Evolutionary conservation across 495 filamentous ascomycete species (phyloP), one percentile per base, ranked within the genome.

Genomic region (Extremus antarcticus): DNA sequence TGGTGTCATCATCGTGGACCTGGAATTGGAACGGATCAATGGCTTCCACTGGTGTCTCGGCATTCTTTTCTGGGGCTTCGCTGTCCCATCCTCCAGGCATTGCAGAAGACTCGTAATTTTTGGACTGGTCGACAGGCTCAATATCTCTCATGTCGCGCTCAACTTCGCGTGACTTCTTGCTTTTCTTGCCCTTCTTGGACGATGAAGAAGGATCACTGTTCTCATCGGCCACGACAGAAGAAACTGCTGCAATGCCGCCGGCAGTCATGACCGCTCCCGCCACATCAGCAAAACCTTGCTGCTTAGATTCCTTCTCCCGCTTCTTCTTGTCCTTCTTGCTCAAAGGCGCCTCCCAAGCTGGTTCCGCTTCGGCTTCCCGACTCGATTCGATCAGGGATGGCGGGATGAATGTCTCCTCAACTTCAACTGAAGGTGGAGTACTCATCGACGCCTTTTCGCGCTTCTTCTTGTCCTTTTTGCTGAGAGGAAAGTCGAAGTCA

Each of bases 401-500:
- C n/a, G 47, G 23, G 2, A 7, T n/a, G 15, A 45, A 7, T 38
- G 19, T 2, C 22, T 32, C 29, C 23, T 21, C 15, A 17, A 38
- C 16, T 16, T 7, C n/a, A 21, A n/a, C 15, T 8, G 41, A 7
- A 3, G 19, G 19, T 45, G 41, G 41, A 7, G 38, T n/a, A 51
- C 59, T 17, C 35, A 11, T 47, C 25, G 17, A 43, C 9, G 41
- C 39, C 32, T 47, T 50, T 13, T 51, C 29, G 13, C 49, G 49
- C 35, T 62, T 62, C 51, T 55, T 55, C 51, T 59, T 55, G 15
- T 59, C 59, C 25, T 60, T 60, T 55, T 61, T 61, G 56, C 51
- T 59, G 15, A 57, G 32, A 9, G 47, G 50, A 1, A 47, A 16
- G 20, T 61, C 54, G 7, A 7, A 20, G 7, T 40, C 32, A 20